phyloP scores from a whole-genome alignment of 768 basidiomycete genomes.

The Tylopilus subfusipes region DNA sequence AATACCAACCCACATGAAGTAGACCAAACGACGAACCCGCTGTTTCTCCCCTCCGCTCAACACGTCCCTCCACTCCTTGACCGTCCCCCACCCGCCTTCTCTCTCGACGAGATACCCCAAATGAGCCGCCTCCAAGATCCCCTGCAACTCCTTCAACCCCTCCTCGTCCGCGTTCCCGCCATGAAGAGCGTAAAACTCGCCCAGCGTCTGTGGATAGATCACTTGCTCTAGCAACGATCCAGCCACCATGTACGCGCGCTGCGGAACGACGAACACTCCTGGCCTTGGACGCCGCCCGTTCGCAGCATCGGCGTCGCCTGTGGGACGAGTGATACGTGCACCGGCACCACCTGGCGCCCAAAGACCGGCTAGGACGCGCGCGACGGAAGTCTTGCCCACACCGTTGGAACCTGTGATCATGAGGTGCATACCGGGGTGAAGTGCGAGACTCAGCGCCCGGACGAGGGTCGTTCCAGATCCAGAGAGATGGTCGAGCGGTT shows the following conservation, averaged over 20 bases:
- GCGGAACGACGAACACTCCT: constrained; percentile 83
- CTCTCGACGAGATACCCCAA: constrained; percentile 79
- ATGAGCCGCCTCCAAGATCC: constrained; percentile 78
- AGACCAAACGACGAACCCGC: constrained; percentile 47
- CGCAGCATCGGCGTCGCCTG: constrained; percentile 22
- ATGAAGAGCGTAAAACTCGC: constrained; percentile 69
- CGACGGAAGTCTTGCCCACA: constrained; percentile 87
- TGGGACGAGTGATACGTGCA: constrained; percentile 33
- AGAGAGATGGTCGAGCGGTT: constrained; percentile 14
- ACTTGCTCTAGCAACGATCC: constrained; percentile 90
- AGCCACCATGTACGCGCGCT: constrained; percentile 87
- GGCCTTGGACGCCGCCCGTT: constrained; percentile 35
- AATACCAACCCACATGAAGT: neutral
- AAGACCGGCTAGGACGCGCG: constrained; percentile 82
- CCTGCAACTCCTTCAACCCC: constrained; percentile 66
- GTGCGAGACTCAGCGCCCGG: constrained; percentile 58
- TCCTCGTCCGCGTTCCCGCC: constrained; percentile 40
- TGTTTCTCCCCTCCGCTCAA: constrained; percentile 97
- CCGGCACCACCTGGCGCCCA: constrained; percentile 64
- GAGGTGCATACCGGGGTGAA: constrained; percentile 75
- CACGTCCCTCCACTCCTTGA: constrained; percentile 97
- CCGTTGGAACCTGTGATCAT: constrained; percentile 95
- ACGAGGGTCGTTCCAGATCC: constrained; percentile 50
- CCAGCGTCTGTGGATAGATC: constrained; percentile 72
- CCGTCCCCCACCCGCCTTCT: constrained; percentile 85